A percentile compares a stretch with the other conserved stretches of the same genome.
Evolutionary conservation across 495 filamentous ascomycete species (phyloP).

Genomic region (Trichoderma parareesei): DNA sequence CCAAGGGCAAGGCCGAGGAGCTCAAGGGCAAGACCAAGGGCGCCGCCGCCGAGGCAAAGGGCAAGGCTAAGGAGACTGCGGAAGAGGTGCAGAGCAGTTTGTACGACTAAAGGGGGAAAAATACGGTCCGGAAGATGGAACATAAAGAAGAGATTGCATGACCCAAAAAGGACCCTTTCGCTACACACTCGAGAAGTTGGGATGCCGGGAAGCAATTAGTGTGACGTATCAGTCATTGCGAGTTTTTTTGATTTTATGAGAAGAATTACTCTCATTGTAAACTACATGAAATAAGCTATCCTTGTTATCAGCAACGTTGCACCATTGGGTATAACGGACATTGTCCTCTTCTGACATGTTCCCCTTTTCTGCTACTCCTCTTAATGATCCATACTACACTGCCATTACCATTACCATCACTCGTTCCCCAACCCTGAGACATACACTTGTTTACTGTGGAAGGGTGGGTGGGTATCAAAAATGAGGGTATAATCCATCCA

Average conservation of each 20-base stretch:
- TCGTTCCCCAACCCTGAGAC: background rate
- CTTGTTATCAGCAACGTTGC: background rate
- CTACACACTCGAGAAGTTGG: background rate
- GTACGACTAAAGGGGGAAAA: constrained; percentile 7
- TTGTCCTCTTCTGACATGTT: no score
- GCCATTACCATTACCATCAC: background rate
- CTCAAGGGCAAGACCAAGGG: constrained; percentile 31
- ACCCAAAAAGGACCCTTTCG: background rate
- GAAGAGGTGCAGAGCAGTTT: constrained; percentile 15
- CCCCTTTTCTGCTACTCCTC: no score
- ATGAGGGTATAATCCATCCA: background rate
- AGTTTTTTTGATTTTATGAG: background rate
- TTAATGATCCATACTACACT: background rate
- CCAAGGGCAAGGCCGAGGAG: constrained; percentile 27
- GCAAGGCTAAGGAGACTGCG: constrained; percentile 22
- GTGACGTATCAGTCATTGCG: background rate
- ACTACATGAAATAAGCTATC: background rate
- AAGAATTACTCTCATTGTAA: background rate
- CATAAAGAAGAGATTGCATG: background rate
- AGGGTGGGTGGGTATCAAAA: background rate
- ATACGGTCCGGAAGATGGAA: background rate
- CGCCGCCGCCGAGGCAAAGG: constrained; percentile 24
- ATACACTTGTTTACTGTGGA: background rate
- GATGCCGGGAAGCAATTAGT: background rate
- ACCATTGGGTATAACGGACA: background rate